A percentile compares a stretch with the other conserved stretches of the same genome.
phyloP scores from a whole-genome alignment of 1,284 basidiomycete species.

The Cutaneotrichosporon cavernicola region DNA sequence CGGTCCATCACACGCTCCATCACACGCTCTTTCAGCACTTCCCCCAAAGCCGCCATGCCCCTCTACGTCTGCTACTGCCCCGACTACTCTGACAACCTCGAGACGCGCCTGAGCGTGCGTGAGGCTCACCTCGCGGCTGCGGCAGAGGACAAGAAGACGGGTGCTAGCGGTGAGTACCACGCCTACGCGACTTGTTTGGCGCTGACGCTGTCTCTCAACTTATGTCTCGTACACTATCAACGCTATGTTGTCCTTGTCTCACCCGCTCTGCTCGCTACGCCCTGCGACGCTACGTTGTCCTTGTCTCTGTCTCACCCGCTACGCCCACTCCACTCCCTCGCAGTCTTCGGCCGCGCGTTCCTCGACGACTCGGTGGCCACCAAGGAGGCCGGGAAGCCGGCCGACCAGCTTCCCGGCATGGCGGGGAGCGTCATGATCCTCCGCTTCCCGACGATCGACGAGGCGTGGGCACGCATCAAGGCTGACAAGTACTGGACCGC shows the following conservation, averaged over 20 bases:
- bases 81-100: slow-evolving; percentile 45
- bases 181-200: not conserved
- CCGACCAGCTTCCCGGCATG: slow-evolving; percentile 34
- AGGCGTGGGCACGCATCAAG: slow-evolving; percentile 45
- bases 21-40: slow-evolving; percentile 12
- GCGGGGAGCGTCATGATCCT: slow-evolving; percentile 47
- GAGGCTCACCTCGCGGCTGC: slow-evolving; percentile 34
- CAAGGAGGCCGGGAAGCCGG: slow-evolving; percentile 15
- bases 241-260: too few relatives aligned
- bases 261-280: not conserved
- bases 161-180: slow-evolving; percentile 18
- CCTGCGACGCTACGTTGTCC: too few relatives aligned
- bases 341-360: slow-evolving; percentile 34
- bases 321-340: not conserved
- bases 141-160: slow-evolving; percentile 25
- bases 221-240: too few relatives aligned
- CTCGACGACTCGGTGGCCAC: slow-evolving; percentile 22
- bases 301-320: not conserved
- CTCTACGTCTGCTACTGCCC: slow-evolving; percentile 45
- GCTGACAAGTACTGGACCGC: slow-evolving; percentile 49
- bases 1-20: not conserved
- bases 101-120: slow-evolving; percentile 42
- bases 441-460: slow-evolving; percentile 36
- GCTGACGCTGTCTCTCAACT: too few relatives aligned
- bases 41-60: slow-evolving; percentile 31